A percentile compares a stretch with the other conserved stretches of the same genome.
phyloP scores from a whole-genome alignment of 2,329 filamentous ascomycete genomes.

The Aspergillus sp. region DNA sequence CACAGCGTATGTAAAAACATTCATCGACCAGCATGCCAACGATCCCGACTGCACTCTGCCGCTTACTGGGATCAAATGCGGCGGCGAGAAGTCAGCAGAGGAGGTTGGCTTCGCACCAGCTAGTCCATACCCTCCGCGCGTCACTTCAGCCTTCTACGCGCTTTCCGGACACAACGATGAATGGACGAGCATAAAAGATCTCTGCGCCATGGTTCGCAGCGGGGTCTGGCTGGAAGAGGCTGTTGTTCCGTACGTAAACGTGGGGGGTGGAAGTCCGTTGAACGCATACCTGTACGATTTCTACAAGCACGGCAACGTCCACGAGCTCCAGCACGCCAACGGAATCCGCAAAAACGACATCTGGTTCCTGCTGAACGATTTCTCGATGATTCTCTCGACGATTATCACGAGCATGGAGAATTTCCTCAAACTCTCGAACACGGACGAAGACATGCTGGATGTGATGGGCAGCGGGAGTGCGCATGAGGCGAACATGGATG shows the following conservation, averaged over 20 bases:
- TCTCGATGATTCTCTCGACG: slow-evolving; percentile 42
- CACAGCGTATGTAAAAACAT: slow-evolving; percentile 59
- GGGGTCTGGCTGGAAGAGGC: slow-evolving; percentile 68
- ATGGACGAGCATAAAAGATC: slow-evolving; percentile 56
- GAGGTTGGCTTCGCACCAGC: slow-evolving; percentile 2
- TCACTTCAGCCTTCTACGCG: slow-evolving; percentile 61
- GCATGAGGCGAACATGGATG: slow-evolving; percentile 13
- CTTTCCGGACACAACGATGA: slow-evolving; percentile 59
- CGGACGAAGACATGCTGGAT: slow-evolving; percentile 14
- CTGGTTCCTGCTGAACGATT: slow-evolving; percentile 64
- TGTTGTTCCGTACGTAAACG: slow-evolving; percentile 58
- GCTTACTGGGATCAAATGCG: slow-evolving; percentile 43
- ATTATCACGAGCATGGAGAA: slow-evolving; percentile 25
- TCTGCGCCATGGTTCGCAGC: slow-evolving; percentile 55
- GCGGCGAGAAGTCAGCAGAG: slow-evolving; percentile 21
- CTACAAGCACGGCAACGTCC: slow-evolving; percentile 60
- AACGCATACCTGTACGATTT: slow-evolving; percentile 57
- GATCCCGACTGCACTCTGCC: slow-evolving; percentile 49
- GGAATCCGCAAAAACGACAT: slow-evolving; percentile 56
- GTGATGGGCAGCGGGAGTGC: slow-evolving; percentile 20
- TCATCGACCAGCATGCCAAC: slow-evolving; percentile 53
- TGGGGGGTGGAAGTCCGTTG: slow-evolving; percentile 47
- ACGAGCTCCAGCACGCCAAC: slow-evolving; percentile 55
- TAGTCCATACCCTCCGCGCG: slow-evolving; percentile 10
- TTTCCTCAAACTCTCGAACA: slow-evolving; percentile 25